Conservation (phyloP, 208 protist genomes). For the Crithidia bombi region DNA sequence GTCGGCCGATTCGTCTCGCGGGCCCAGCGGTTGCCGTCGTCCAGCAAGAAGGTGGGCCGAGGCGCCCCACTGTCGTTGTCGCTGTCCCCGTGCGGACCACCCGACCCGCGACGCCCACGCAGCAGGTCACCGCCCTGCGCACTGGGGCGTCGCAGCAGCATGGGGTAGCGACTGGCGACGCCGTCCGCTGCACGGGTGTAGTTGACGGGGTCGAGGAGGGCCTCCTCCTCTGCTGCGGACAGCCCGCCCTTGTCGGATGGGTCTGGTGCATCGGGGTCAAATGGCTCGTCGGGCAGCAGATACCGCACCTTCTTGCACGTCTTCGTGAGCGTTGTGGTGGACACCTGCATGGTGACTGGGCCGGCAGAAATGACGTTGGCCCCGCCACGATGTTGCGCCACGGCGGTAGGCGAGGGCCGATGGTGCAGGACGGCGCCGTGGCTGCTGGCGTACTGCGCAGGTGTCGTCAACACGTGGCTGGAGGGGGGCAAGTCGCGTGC, state of each 20-base stretch:
- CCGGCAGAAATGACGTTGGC: background rate
- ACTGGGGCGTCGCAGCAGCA: conserved; percentile 34
- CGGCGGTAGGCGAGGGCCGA: conserved; percentile 4
- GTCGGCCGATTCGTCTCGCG: conserved; percentile 42
- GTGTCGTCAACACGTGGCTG: background rate
- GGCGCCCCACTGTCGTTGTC: conserved; percentile 6
- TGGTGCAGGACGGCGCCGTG: conserved; percentile 16
- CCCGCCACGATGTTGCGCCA: background rate
- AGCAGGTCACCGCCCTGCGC: conserved; percentile 27
- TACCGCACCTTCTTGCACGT: conserved; percentile 66
- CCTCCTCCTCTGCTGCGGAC: conserved; percentile 38
- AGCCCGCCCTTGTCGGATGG: conserved; percentile 34
- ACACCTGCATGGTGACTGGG: conserved; percentile 40
- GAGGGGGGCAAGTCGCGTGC: background rate
- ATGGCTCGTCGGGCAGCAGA: conserved; percentile 37
- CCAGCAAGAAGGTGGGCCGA: conserved; percentile 39
- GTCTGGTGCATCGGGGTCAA: conserved; percentile 45
- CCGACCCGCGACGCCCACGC: background rate
- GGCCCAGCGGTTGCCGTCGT: conserved; percentile 53
- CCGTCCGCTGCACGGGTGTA: conserved; percentile 35
- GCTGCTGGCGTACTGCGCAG: conserved; percentile 8
- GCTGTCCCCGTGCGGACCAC: background rate
- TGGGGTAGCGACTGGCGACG: conserved; percentile 26
- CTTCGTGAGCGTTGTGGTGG: conserved; percentile 64
- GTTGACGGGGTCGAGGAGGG: conserved; percentile 46